Evolutionary conservation across 2,329 filamentous ascomycete genomes (phyloP).

Genomic region (Graphium sp.): DNA sequence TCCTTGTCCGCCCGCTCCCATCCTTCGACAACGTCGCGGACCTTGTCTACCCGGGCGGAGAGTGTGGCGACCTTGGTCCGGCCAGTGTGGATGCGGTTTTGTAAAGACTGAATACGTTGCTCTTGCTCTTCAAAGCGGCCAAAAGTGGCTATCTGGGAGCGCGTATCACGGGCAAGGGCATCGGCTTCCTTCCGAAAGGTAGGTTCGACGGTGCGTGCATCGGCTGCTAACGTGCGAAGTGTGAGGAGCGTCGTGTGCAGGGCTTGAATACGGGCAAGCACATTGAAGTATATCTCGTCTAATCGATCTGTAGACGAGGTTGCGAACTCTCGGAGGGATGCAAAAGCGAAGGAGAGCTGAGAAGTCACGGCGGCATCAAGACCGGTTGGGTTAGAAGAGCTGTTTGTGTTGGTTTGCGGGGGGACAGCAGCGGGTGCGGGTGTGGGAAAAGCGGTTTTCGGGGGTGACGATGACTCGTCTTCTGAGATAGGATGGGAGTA

Average conservation of each 20-base stretch:
- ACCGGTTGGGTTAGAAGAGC: too few species aligned
- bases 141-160: slow-evolving; percentile 40
- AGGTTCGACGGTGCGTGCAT: slow-evolving; percentile 38
- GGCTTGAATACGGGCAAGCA: slow-evolving; percentile 49
- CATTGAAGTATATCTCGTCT: slow-evolving; percentile 58
- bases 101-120: slow-evolving; percentile 41
- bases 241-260: slow-evolving; percentile 47
- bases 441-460: too few species aligned
- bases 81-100: slow-evolving; percentile 41
- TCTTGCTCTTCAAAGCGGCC: slow-evolving; percentile 50
- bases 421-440: too few species aligned
- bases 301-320: slow-evolving; percentile 46
- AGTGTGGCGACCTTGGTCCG: slow-evolving; percentile 42
- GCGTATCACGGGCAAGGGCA: slow-evolving; percentile 42
- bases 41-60: slow-evolving; percentile 44
- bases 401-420: too few species aligned
- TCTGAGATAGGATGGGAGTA: too few species aligned
- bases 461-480: too few species aligned
- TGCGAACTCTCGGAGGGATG: slow-evolving; percentile 37
- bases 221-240: slow-evolving; percentile 48
- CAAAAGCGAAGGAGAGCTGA: too few species aligned
- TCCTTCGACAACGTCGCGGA: slow-evolving; percentile 44
- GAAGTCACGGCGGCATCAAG: too few species aligned
- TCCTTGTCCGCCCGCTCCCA: slow-evolving; percentile 52
- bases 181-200: slow-evolving; percentile 43